phyloP scores from a whole-genome alignment of 75 land plant species.

The Sequoia sempervirens region DNA sequence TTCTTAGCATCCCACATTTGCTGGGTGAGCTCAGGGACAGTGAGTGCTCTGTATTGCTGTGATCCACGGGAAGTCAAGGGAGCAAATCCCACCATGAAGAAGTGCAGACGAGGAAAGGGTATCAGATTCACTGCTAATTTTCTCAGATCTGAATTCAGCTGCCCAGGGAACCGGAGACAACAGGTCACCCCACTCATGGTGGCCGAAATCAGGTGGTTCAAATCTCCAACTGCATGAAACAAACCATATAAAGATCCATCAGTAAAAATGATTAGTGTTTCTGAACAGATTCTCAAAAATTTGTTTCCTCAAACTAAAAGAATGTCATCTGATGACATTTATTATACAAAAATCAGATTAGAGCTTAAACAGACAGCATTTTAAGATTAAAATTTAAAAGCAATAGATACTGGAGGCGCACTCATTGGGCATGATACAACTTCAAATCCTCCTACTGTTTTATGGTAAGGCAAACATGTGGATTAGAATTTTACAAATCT shows the following conservation, averaged over 20 bases:
- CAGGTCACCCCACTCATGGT: constrained; percentile 47
- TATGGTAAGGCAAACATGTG: background rate
- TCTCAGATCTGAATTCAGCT: constrained; percentile 46
- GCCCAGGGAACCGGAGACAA: constrained; percentile 45
- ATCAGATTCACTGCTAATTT: constrained; percentile 41
- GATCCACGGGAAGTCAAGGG: constrained; percentile 47
- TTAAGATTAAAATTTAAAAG: background rate
- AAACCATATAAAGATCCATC: background rate
- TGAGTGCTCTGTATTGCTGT: constrained; percentile 45
- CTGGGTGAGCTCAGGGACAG: constrained; percentile 51
- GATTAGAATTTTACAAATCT: background rate
- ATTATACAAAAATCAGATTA: no score
- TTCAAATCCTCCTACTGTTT: background rate
- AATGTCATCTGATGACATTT: background rate
- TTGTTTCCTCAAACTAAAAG: background rate
- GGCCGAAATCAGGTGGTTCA: constrained; percentile 37
- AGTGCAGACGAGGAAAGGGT: constrained; percentile 46
- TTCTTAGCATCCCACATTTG: constrained; percentile 67
- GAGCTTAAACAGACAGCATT: no score
- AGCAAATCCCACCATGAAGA: constrained; percentile 51
- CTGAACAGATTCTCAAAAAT: background rate
- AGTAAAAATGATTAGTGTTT: background rate
- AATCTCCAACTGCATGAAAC: constrained; percentile 38
- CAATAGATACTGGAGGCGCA: background rate
- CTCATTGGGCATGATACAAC: background rate